Base-by-base conservation (phyloP, 768 basidiomycete species). In the Butyriboletus loyo region DNA sequence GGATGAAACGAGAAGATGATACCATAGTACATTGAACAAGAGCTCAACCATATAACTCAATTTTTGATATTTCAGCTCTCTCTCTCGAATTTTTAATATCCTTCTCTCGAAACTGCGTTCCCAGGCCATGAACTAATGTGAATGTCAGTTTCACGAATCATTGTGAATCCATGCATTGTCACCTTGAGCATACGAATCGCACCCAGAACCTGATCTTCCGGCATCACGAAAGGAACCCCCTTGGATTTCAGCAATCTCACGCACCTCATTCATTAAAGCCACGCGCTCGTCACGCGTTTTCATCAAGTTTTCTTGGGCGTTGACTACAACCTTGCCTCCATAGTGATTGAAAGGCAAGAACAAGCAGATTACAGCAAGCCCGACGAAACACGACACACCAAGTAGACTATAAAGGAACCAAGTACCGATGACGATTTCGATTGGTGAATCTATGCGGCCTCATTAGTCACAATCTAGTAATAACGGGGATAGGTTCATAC, bases 271-370 rank as follows among this genome's bases (percentile, higher is more conserved):
- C 93, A 96, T 97, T 46, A 96, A 72, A 4, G 88, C 77, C 22
- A 94, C 90, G 38, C 94, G 82, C 70, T 95, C 91, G 60, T 97
- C 94, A 27, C 92, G 81, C 25, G 90, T 81, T 71, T 93, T 94
- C 93, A 95, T 92, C 17, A 94, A 73, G 59, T 87, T 88, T 47
- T 92, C 89, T 64, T 93, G 89, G 1, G 88, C 86, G 13, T 71
- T 70, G 13, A 90, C 81, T 24, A 93, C 84, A 39, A 92, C 71
- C 68, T 87, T 91, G 43, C 90, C 87, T 0, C 91, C 90, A 45
- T 81, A 81, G 64, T 95, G 92, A 57, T 93, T 95, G 65, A 95
- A 59, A 5, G 93, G 93, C 66, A 81, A 65, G 71, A 84, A 84
- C 32, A 86, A 62, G 50, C 84, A 84, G 4, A 87, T 85, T 8